A percentile compares a stretch with the other conserved stretches of the same genome.
Conservation (phyloP, 192 early-diverging fungal genomes). For the Backusella westeae region DNA sequence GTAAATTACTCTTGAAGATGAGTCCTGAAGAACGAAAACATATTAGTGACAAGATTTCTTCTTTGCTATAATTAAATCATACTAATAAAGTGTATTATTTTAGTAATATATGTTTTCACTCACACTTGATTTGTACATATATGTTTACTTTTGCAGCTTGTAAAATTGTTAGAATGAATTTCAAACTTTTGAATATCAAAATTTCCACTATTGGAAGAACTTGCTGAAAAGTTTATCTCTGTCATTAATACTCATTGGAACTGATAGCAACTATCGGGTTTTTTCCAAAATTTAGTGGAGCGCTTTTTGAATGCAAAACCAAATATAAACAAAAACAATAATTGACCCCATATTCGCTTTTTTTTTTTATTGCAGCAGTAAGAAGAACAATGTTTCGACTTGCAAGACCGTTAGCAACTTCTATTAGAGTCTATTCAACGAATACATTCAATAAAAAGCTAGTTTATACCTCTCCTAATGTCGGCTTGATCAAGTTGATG, state of each 20-base stretch:
- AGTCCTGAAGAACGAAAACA: constrained; percentile 23
- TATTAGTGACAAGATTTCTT: not conserved
- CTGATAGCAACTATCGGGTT: no score
- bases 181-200: no score
- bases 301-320: no score
- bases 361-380: not conserved
- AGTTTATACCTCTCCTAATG: constrained; percentile 34
- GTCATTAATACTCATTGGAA: no score
- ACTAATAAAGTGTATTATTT: not conserved
- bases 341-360: not conserved
- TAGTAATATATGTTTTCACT: not conserved
- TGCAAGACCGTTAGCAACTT: not conserved
- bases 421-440: not conserved
- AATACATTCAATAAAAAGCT: constrained; percentile 9
- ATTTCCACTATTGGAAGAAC: no score
- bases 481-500: constrained; percentile 19
- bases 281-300: no score
- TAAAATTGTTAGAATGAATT: not conserved
- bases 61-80: not conserved
- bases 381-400: not conserved
- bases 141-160: not conserved
- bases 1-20: constrained; percentile 29
- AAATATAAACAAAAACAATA: not conserved
- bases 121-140: not conserved
- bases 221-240: no score